phyloP scores from a whole-genome alignment of 495 filamentous ascomycete species.

The Aspergillus cavernicola region DNA sequence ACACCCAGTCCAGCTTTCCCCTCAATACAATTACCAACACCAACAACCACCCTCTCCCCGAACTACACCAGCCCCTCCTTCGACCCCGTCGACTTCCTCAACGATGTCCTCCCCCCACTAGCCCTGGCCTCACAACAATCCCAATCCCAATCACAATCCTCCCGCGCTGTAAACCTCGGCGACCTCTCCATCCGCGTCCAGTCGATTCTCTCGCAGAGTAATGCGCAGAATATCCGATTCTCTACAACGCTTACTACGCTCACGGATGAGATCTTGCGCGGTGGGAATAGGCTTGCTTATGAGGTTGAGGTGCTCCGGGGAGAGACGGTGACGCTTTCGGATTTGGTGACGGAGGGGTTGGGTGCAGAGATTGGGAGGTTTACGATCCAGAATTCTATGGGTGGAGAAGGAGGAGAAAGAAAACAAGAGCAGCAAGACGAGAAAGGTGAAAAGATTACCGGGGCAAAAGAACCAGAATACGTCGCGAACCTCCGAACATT shows the following conservation, averaged over 20 bases:
- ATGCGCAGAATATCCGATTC: constrained; percentile 78
- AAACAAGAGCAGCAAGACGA: constrained; percentile 12
- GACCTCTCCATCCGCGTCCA: constrained; percentile 81
- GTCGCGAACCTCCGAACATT: constrained; percentile 78
- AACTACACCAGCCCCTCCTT: constrained; percentile 68
- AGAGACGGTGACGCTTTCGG: constrained; percentile 72
- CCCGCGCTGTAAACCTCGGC: constrained; percentile 59
- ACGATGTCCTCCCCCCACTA: constrained; percentile 62
- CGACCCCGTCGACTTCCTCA: constrained; percentile 77
- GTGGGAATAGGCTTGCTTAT: constrained; percentile 82
- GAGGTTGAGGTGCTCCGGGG: constrained; percentile 91
- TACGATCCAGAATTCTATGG: no score
- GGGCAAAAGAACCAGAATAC: constrained; percentile 63
- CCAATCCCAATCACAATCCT: constrained; percentile 31
- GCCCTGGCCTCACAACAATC: constrained; percentile 39
- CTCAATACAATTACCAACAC: not conserved
- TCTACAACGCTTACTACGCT: constrained; percentile 80
- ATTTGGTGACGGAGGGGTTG: constrained; percentile 68
- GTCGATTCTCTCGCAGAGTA: constrained; percentile 77
- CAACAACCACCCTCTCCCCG: not conserved
- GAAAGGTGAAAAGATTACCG: no score
- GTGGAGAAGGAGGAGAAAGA: constrained; percentile 1
- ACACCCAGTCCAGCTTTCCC: constrained; percentile 17
- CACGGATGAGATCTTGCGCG: constrained; percentile 90
- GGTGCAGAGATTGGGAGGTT: constrained; percentile 67